A percentile compares a stretch with the other conserved stretches of the same genome.
These are phyloP conservation scores for Kokia cookei DNA, from an alignment of 441 rosid genomes.

Conservation along the genomic window DNA sequence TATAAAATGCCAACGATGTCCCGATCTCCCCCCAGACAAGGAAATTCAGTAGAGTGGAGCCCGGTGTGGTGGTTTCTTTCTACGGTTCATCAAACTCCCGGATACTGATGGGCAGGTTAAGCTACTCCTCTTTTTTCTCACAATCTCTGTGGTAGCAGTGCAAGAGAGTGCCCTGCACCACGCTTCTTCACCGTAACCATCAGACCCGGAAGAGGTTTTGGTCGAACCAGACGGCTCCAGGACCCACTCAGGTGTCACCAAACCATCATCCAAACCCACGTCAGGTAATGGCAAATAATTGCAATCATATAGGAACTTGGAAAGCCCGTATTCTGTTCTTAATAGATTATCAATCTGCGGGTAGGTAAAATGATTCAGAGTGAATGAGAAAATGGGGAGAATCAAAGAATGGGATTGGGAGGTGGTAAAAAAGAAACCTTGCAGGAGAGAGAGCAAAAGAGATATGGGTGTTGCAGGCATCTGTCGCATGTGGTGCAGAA, in stretches of 20 bases:
- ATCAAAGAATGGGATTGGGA: background rate
- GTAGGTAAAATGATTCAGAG: background rate
- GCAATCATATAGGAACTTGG: constrained; percentile 56
- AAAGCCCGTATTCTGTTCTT: constrained; percentile 52
- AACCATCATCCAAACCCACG: constrained; percentile 33
- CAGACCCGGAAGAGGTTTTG: constrained; percentile 53
- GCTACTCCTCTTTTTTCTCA: constrained; percentile 76
- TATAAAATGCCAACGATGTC: background rate
- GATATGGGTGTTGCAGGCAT: constrained; percentile 65
- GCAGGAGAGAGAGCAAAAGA: constrained; percentile 83
- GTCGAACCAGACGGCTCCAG: constrained; percentile 50
- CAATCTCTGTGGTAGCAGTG: constrained; percentile 65
- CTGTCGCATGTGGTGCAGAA: constrained; percentile 65
- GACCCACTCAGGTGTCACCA: constrained; percentile 54
- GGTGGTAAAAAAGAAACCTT: constrained; percentile 38
- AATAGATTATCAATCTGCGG: constrained; percentile 51
- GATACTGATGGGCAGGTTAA: constrained; percentile 31
- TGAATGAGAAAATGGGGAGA: background rate
- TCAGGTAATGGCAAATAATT: constrained; percentile 55
- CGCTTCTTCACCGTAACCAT: constrained; percentile 35
- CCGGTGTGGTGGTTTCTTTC: constrained; percentile 76
- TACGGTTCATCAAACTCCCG: constrained; percentile 45
- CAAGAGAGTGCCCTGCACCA: constrained; percentile 49
- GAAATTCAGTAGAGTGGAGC: constrained; percentile 66
- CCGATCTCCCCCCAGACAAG: background rate